Evolutionary conservation across 2,329 filamentous ascomycete species (phyloP).

Genomic region (Cladosporium sp.): DNA sequence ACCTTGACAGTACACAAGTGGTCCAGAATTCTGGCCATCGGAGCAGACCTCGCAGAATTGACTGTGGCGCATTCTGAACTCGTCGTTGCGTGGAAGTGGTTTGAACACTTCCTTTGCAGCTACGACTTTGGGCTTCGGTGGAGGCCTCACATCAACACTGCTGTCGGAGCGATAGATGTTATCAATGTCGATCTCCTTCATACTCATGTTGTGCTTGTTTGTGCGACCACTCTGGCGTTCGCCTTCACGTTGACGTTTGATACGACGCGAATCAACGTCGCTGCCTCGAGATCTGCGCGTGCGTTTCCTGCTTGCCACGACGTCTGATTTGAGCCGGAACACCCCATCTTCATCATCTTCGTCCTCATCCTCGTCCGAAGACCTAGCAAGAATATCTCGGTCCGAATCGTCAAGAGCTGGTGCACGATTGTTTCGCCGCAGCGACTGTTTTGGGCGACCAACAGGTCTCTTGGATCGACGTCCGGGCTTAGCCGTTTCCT

Average conservation of each 20-base stretch:
- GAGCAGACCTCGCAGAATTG: constrained; percentile 73
- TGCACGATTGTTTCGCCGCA: not conserved
- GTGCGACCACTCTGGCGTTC: constrained; percentile 48
- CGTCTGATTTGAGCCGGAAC: constrained; percentile 42
- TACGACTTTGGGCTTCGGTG: constrained; percentile 55
- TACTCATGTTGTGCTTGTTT: constrained; percentile 48
- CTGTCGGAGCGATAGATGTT: constrained; percentile 55
- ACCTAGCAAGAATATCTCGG: constrained; percentile 10
- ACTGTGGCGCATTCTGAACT: constrained; percentile 71
- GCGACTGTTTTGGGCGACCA: not conserved
- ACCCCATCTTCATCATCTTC: constrained; percentile 22
- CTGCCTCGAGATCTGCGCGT: constrained; percentile 23
- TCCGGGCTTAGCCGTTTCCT: not conserved
- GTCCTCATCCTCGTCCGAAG: constrained; percentile 28
- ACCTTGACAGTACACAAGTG: constrained; percentile 84
- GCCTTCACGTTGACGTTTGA: constrained; percentile 25
- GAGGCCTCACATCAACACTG: constrained; percentile 30
- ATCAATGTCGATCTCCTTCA: constrained; percentile 58
- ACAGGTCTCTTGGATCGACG: not conserved
- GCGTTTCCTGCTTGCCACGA: constrained; percentile 41
- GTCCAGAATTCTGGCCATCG: constrained; percentile 60
- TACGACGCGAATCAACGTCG: constrained; percentile 4
- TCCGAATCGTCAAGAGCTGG: constrained; percentile 16
- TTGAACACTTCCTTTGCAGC: constrained; percentile 72
- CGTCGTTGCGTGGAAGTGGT: constrained; percentile 58